Evolutionary conservation across 148 eudicot species (phyloP).

Genomic region (Cornus florida): DNA sequence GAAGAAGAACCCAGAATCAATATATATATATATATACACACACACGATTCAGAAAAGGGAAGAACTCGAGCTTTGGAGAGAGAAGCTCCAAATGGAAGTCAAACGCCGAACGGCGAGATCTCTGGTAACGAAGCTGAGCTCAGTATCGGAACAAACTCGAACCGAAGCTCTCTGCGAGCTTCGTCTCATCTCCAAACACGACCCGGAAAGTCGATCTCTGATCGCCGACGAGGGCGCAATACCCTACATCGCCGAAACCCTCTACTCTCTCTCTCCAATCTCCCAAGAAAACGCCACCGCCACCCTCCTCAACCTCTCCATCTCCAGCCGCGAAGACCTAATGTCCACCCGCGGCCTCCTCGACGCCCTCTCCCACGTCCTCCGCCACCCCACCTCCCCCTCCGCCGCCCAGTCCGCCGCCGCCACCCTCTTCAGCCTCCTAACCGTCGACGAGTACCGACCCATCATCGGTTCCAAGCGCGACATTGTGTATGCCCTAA

Average conservation of each 20-base stretch:
- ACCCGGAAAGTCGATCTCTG: conserved; percentile 61
- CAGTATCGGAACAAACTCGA: conserved; percentile 75
- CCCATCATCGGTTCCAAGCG: conserved; percentile 70
- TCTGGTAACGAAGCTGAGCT: conserved; percentile 57
- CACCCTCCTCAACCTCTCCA: conserved; percentile 71
- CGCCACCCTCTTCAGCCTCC: conserved; percentile 59
- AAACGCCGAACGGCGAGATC: conserved; percentile 44
- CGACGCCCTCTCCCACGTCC: conserved; percentile 74
- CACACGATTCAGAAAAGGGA: no score
- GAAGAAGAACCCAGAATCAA: neutral
- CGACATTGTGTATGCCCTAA: conserved; percentile 58
- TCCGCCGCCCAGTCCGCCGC: conserved; percentile 64
- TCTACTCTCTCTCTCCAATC: conserved; percentile 46
- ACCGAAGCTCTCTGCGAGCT: conserved; percentile 79
- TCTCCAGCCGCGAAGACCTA: conserved; percentile 46
- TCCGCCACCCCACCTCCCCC: conserved; percentile 42
- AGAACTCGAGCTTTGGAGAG: neutral
- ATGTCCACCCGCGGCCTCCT: conserved; percentile 62
- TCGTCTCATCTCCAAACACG: conserved; percentile 63
- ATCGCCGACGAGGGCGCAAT: conserved; percentile 69
- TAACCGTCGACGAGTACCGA: conserved; percentile 45
- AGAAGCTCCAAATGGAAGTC: conserved; percentile 31
- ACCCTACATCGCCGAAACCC: conserved; percentile 61
- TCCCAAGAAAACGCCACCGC: conserved; percentile 82
- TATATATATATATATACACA: no score